These are phyloP conservation scores for Fusarium mexicanum DNA, from an alignment of 2,329 filamentous ascomycete genomes.

Conservation along the genomic window DNA sequence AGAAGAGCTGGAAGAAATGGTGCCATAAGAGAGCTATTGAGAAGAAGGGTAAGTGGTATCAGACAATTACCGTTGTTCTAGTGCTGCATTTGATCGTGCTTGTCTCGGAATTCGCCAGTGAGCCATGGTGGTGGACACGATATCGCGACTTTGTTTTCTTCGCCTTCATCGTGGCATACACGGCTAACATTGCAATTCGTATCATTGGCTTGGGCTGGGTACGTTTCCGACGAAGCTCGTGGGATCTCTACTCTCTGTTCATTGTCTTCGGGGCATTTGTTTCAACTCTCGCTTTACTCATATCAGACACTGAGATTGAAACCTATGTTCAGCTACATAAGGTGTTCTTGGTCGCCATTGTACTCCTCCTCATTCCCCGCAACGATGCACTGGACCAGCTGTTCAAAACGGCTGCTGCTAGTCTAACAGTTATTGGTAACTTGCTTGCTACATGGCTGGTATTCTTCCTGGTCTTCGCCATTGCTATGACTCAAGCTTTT, in stretches of 20 bases:
- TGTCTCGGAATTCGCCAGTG: constrained; percentile 84
- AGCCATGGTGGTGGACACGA: constrained; percentile 75
- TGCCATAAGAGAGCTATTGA: constrained; percentile 94
- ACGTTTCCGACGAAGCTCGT: constrained; percentile 90
- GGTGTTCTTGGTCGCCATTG: constrained; percentile 89
- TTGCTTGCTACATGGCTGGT: constrained; percentile 97
- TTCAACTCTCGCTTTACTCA: constrained; percentile 80
- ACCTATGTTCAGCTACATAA: constrained; percentile 87
- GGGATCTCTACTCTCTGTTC: constrained; percentile 90
- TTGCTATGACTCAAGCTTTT: constrained; percentile 95
- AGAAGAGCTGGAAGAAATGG: constrained; percentile 86
- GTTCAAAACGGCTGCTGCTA: constrained; percentile 97
- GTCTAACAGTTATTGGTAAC: constrained; percentile 89
- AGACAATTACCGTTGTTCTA: constrained; percentile 79
- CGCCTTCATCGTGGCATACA: constrained; percentile 81
- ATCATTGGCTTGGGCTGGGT: constrained; percentile 91
- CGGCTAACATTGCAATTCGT: constrained; percentile 83
- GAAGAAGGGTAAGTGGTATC: constrained; percentile 93
- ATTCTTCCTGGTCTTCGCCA: constrained; percentile 94
- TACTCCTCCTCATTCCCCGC: constrained; percentile 89
- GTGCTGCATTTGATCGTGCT: constrained; percentile 85
- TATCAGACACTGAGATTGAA: constrained; percentile 68
- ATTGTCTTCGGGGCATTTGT: constrained; percentile 81
- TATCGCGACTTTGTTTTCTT: constrained; percentile 82
- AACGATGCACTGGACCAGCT: constrained; percentile 98